Evolutionary conservation across 257 asterid genomes (phyloP), one percentile per base, ranked within the genome.

Genomic region (Solanum sejunctum): DNA sequence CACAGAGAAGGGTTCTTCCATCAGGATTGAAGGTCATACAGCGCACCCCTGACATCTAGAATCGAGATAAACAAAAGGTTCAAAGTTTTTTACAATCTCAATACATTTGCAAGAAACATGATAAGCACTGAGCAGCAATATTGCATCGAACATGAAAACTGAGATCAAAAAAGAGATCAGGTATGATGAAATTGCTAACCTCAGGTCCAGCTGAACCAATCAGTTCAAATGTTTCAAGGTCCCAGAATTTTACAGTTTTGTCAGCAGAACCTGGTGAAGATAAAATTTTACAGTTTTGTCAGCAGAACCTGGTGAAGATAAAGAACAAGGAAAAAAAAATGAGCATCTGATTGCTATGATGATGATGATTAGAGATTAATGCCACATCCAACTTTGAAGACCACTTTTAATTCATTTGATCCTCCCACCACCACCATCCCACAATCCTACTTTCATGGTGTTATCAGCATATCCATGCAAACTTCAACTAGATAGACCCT

Each of bases 161-260:
- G 70, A 13, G 41, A 69, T 21, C 3, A 81, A 56, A 26, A 32
- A 58, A 36, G 70, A 49, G 80, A 39, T 57, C 39, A 86, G 63
- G n/a, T 9, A 79, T 45, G 78, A 79, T 81, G 58, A 81, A 84
- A 61, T 71, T 45, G 70, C 83, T 84, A 86, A 96, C 99, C 99
- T 95, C 99, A 3, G 99, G 97, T 73, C 97, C 99, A 83, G 98
- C 88, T 80, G 98, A 96, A 84, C 98, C 98, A 80, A 96, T 95
- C 60, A 92, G 97, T 89, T 96, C 99, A 93, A 96, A 96, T 83
- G 99, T 96, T 92, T 96, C 99, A 86, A 96, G 98, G 89, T 96
- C 99, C 99, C 99, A 96, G 87, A 96, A 95, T 87, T 95, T 96
- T 83, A 96, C 99, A 64, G 99, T 95, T 91, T 88, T 91, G 90